Evolutionary conservation across 2,329 filamentous ascomycete species (phyloP).

Genomic region (Calonectria leucothoes): DNA sequence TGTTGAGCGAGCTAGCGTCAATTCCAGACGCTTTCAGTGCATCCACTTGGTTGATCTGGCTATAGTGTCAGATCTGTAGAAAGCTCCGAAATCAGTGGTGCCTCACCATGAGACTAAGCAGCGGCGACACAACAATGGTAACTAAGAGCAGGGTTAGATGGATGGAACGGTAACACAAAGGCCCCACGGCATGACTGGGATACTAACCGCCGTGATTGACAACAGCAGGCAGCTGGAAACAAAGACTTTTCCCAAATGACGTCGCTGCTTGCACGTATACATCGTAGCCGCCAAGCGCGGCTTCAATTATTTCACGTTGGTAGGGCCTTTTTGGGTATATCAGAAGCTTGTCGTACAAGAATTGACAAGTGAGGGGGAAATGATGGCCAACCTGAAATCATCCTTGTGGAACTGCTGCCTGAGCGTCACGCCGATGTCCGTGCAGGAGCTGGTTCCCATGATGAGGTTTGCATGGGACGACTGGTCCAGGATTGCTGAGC

Average conservation of each 20-base stretch:
- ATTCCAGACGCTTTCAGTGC: slow-evolving; percentile 80
- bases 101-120: slow-evolving; percentile 86
- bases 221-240: slow-evolving; percentile 91
- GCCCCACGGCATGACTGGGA: slow-evolving; percentile 20
- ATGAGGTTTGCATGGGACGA: slow-evolving; percentile 30
- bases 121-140: slow-evolving; percentile 89
- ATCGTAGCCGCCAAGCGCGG: slow-evolving; percentile 85
- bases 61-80: slow-evolving; percentile 21
- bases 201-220: slow-evolving; percentile 86
- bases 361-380: not conserved
- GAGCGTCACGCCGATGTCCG: slow-evolving; percentile 80
- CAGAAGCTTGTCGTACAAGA: slow-evolving; percentile 1
- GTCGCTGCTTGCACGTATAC: slow-evolving; percentile 93
- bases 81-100: slow-evolving; percentile 36
- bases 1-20: slow-evolving; percentile 87
- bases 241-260: slow-evolving; percentile 92
- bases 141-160: slow-evolving; percentile 61
- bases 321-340: slow-evolving; percentile 68
- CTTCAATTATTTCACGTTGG: slow-evolving; percentile 88
- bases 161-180: slow-evolving; percentile 3
- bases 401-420: slow-evolving; percentile 79
- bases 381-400: slow-evolving; percentile 72
- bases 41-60: slow-evolving; percentile 89
- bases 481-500: not conserved
- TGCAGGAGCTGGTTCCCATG: slow-evolving; percentile 62